A percentile compares a stretch with the other conserved stretches of the same genome.
Conservation (phyloP, 306 rosid species). For the Neltuma alba region DNA sequence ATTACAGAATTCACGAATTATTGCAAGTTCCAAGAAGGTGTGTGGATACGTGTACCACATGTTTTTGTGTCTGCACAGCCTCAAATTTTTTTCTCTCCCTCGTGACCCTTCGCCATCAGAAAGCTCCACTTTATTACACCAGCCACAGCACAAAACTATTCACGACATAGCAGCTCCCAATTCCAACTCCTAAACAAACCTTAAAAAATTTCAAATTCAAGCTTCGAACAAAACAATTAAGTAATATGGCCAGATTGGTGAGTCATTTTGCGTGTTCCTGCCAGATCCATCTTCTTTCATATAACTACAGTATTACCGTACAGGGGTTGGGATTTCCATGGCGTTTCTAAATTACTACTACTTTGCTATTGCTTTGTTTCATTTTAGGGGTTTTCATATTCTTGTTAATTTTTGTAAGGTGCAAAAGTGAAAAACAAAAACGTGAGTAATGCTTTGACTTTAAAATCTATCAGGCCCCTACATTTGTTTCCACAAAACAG, state of each 20-base stretch:
- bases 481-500: neutral
- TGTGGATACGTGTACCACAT: constrained; percentile 21
- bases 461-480: constrained; percentile 2
- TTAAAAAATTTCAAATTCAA: too few relatives aligned
- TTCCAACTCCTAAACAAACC: neutral
- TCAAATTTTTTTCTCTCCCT: neutral
- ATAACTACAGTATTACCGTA: neutral
- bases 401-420: constrained; percentile 28
- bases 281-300: neutral
- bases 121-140: neutral
- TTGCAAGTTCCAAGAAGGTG: constrained; percentile 22
- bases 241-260: neutral
- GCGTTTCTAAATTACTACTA: neutral
- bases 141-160: neutral
- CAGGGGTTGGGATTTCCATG: neutral
- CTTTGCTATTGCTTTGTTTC: neutral
- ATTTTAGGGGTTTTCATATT: neutral
- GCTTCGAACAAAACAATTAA: too few relatives aligned
- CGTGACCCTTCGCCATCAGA: constrained; percentile 17
- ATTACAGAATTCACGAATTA: constrained; percentile 3
- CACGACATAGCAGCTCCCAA: neutral
- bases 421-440: constrained; percentile 2
- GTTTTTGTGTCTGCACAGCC: constrained; percentile 19
- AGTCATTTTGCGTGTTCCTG: neutral
- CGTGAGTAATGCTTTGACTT: constrained; percentile 26